These are phyloP conservation scores for Cytospora schulzeri DNA, from an alignment of 2,329 filamentous ascomycete genomes.

Conservation along the genomic window DNA sequence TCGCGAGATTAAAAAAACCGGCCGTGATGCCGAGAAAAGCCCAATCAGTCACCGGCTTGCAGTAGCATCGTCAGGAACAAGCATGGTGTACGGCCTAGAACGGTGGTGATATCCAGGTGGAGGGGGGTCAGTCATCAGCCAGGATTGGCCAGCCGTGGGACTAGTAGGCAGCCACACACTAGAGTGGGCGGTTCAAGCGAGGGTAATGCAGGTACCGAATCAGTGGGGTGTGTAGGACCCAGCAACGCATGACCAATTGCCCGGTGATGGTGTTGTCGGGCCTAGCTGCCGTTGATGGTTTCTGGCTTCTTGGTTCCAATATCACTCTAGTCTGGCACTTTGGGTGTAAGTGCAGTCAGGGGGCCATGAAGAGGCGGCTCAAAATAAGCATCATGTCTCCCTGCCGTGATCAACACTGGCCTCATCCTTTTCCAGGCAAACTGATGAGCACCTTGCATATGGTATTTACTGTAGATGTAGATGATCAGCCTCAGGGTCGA, in stretches of 20 bases:
- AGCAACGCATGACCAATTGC: slow-evolving; percentile 9
- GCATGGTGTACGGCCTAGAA: slow-evolving; percentile 13
- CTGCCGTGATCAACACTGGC: not conserved
- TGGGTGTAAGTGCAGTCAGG: not conserved
- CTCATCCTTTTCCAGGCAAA: not conserved
- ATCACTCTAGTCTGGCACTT: not conserved
- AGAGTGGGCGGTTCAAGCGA: slow-evolving; percentile 12
- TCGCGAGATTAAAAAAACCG: slow-evolving; percentile 14
- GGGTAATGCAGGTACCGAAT: slow-evolving; percentile 6
- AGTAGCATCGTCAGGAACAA: slow-evolving; percentile 19
- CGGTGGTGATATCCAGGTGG: slow-evolving; percentile 4
- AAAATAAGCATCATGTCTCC: not conserved
- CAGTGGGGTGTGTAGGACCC: slow-evolving; percentile 7
- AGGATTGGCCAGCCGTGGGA: slow-evolving; percentile 5
- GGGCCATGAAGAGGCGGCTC: not conserved
- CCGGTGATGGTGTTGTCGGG: slow-evolving; percentile 5
- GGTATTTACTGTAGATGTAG: not conserved
- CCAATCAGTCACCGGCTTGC: not conserved
- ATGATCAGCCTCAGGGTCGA: not conserved
- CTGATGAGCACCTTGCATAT: not conserved
- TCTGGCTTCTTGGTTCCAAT: not conserved
- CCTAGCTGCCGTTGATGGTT: slow-evolving; percentile 13
- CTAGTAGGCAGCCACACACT: slow-evolving; percentile 11
- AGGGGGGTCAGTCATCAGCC: not conserved
- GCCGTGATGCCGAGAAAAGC: not conserved